Percentiles rank a stretch among this genome's conserved stretches.
These are phyloP conservation scores for Lepiota brunneoincarnata DNA, from an alignment of 768 basidiomycete genomes.

Conservation along the genomic window DNA sequence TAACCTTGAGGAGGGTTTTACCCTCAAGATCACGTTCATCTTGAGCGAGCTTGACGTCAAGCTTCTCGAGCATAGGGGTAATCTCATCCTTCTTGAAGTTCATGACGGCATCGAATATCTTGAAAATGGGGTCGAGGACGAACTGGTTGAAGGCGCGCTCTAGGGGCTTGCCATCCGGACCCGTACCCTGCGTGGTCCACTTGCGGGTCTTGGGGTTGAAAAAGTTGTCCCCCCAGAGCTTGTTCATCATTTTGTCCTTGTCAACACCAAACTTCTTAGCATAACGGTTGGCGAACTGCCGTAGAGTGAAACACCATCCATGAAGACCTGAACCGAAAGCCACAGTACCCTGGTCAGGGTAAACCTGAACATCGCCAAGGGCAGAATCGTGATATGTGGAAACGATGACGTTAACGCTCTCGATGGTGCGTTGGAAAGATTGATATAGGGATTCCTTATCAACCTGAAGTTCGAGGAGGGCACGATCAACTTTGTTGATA, in stretches of 20 bases:
- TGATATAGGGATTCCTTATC: conserved; percentile 97
- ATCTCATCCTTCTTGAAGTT: conserved; percentile 97
- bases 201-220: conserved; percentile 97
- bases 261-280: conserved; percentile 99
- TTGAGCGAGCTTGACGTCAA: conserved; percentile 83
- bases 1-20: conserved; percentile 92
- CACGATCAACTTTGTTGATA: conserved; percentile 99
- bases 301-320: conserved; percentile 99
- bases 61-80: conserved; percentile 86
- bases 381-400: conserved; percentile 93
- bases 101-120: conserved; percentile 97
- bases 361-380: conserved; percentile 98
- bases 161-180: conserved; percentile 83
- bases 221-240: conserved; percentile 99
- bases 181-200: conserved; percentile 80
- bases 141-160: conserved; percentile 99
- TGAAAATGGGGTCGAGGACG: conserved; percentile 99
- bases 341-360: conserved; percentile 97
- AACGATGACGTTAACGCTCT: conserved; percentile 97
- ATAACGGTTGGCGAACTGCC: conserved; percentile 93
- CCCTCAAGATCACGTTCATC: conserved; percentile 95
- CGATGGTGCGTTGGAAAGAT: conserved; percentile 96
- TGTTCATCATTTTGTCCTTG: conserved; percentile 97
- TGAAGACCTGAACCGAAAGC: conserved; percentile 99
- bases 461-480: conserved; percentile 96